Conservation (phyloP, 2,329 filamentous ascomycete species). For the Colletotrichum tabaci region DNA sequence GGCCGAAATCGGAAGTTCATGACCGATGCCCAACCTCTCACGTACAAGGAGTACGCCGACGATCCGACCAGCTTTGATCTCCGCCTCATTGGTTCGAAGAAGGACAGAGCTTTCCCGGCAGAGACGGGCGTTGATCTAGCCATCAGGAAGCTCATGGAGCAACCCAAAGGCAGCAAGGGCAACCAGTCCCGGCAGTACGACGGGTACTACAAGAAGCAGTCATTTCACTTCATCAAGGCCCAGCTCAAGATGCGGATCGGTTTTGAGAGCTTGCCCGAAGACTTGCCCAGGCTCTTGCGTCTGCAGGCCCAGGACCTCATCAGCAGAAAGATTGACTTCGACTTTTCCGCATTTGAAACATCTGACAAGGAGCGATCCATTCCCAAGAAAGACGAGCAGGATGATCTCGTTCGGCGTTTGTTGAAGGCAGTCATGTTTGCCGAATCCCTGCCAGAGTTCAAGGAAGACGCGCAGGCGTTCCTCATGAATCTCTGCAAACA, state of each 20-base stretch:
- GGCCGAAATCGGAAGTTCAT: slow-evolving; percentile 96
- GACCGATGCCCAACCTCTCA: slow-evolving; percentile 87
- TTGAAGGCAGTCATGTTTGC: slow-evolving; percentile 92
- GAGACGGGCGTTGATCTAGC: slow-evolving; percentile 90
- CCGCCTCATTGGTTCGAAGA: slow-evolving; percentile 89
- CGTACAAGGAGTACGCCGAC: slow-evolving; percentile 88
- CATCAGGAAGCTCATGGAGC: slow-evolving; percentile 88
- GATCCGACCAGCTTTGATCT: slow-evolving; percentile 91
- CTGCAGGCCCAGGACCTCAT: slow-evolving; percentile 91
- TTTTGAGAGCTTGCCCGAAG: slow-evolving; percentile 88
- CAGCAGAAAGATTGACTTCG: slow-evolving; percentile 78
- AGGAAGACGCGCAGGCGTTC: slow-evolving; percentile 81
- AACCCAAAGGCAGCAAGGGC: slow-evolving; percentile 73
- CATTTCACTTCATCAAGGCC: slow-evolving; percentile 87
- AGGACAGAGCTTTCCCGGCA: slow-evolving; percentile 89
- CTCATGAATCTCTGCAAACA: slow-evolving; percentile 88
- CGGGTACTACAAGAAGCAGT: slow-evolving; percentile 92
- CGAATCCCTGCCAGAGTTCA: slow-evolving; percentile 84
- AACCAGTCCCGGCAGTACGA: slow-evolving; percentile 76
- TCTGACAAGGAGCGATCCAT: slow-evolving; percentile 88
- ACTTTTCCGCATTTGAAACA: slow-evolving; percentile 78
- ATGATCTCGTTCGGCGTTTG: slow-evolving; percentile 85
- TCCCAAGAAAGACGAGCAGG: slow-evolving; percentile 88
- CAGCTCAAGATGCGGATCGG: slow-evolving; percentile 94
- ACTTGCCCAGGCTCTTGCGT: slow-evolving; percentile 86